Conservation (phyloP, 306 rosid species). For the Glycine latifolia region DNA sequence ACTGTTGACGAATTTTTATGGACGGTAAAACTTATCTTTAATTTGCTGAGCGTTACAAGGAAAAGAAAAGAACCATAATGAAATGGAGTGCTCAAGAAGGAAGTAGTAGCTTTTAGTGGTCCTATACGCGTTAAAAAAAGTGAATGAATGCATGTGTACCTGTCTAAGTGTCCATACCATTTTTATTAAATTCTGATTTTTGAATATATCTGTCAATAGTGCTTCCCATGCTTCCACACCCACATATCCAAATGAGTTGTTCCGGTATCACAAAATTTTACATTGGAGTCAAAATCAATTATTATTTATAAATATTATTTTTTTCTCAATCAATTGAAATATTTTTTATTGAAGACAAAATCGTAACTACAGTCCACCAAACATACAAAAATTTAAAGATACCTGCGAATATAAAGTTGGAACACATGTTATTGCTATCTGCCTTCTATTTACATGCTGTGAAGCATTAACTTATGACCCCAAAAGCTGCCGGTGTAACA, state of each 20-base stretch:
- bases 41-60: background rate
- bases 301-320: background rate
- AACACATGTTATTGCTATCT: no score
- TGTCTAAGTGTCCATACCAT: slow-evolving; percentile 22
- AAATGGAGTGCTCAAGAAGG: slow-evolving; percentile 52
- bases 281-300: background rate
- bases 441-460: slow-evolving; percentile 4
- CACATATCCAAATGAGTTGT: slow-evolving; percentile 1
- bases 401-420: no score
- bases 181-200: slow-evolving; percentile 9
- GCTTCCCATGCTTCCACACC: slow-evolving; percentile 14
- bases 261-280: no score
- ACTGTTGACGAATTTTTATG: background rate
- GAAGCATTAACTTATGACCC: slow-evolving; percentile 22
- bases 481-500: background rate
- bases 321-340: no score
- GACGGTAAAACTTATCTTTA: slow-evolving; percentile 14
- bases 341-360: no score
- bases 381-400: no score
- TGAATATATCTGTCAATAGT: background rate
- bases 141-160: slow-evolving; percentile 50
- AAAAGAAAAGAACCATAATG: slow-evolving; percentile 31
- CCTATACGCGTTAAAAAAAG: slow-evolving; percentile 55
- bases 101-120: slow-evolving; percentile 50
- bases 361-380: no score